Evolutionary conservation across 1,284 basidiomycete genomes (phyloP).

Genomic region (Singerocomus rubriflavus): DNA sequence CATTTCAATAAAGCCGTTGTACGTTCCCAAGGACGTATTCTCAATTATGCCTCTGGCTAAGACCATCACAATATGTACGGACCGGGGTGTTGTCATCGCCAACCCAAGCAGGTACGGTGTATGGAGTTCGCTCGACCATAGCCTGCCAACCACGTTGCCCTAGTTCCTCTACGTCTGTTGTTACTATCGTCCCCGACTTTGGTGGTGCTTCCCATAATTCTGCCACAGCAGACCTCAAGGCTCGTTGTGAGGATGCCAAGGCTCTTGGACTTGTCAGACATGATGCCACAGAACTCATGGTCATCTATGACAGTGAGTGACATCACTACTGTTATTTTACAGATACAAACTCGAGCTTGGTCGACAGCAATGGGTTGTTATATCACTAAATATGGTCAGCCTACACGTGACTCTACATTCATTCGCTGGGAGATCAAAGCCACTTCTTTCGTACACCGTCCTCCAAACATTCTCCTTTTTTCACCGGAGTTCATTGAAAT

Average conservation of each 20-base stretch:
- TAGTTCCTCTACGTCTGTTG: slow-evolving; percentile 40
- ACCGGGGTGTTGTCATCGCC: slow-evolving; percentile 59
- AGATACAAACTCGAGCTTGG: not conserved
- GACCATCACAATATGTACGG: slow-evolving; percentile 61
- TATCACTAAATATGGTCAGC: slow-evolving; percentile 64
- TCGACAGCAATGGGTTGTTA: slow-evolving; percentile 62
- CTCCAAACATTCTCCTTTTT: slow-evolving; percentile 64
- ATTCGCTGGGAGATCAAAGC: slow-evolving; percentile 75
- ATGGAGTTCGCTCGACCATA: not conserved
- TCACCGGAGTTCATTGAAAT: slow-evolving; percentile 72
- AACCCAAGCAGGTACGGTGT: slow-evolving; percentile 58
- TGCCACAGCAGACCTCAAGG: slow-evolving; percentile 53
- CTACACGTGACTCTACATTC: slow-evolving; percentile 56
- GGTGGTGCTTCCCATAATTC: slow-evolving; percentile 39
- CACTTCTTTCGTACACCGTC: slow-evolving; percentile 54
- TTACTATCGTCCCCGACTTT: slow-evolving; percentile 62
- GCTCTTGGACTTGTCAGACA: slow-evolving; percentile 65
- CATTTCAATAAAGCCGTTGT: slow-evolving; percentile 48
- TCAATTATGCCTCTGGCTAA: slow-evolving; percentile 57
- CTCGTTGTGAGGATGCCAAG: slow-evolving; percentile 53
- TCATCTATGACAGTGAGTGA: slow-evolving; percentile 67
- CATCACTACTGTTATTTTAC: not conserved
- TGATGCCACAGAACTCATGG: slow-evolving; percentile 56
- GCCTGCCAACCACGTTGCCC: slow-evolving; percentile 4
- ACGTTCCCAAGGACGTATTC: slow-evolving; percentile 64